Conservation (phyloP, 352 stramenopile genomes). For the Pythium guiyangense region DNA sequence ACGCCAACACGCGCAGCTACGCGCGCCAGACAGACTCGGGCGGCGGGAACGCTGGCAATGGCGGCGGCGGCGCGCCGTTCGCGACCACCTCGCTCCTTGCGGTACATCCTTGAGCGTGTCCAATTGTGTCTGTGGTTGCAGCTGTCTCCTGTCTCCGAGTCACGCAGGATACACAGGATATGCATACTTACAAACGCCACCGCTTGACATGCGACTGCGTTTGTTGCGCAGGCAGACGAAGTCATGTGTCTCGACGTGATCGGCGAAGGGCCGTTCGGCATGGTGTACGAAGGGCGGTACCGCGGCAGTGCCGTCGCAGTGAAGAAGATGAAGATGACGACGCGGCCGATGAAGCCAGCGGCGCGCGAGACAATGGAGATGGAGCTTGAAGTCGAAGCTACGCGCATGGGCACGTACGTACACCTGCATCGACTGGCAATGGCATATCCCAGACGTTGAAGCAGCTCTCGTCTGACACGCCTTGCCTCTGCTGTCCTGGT, state of each 20-base stretch:
- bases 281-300: constrained; percentile 86
- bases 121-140: too few species aligned
- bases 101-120: constrained; percentile 22
- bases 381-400: constrained; percentile 74
- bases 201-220: background rate
- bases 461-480: background rate
- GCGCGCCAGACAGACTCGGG: constrained; percentile 21
- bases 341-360: constrained; percentile 42
- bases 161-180: too few species aligned
- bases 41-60: background rate
- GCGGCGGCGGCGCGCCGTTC: constrained; percentile 50
- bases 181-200: background rate
- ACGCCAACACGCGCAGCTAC: constrained; percentile 52
- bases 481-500: background rate
- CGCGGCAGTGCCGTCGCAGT: constrained; percentile 79
- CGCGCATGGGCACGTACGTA: constrained; percentile 63
- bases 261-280: constrained; percentile 70
- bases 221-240: constrained; percentile 57
- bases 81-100: constrained; percentile 71
- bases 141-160: background rate
- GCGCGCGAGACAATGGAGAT: constrained; percentile 75
- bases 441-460: too few species aligned
- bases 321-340: constrained; percentile 86
- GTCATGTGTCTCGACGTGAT: constrained; percentile 77
- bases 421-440: background rate